Evolutionary conservation across 768 basidiomycete species (phyloP), one percentile per base, ranked within the genome.

Genomic region (Suillus plorans): DNA sequence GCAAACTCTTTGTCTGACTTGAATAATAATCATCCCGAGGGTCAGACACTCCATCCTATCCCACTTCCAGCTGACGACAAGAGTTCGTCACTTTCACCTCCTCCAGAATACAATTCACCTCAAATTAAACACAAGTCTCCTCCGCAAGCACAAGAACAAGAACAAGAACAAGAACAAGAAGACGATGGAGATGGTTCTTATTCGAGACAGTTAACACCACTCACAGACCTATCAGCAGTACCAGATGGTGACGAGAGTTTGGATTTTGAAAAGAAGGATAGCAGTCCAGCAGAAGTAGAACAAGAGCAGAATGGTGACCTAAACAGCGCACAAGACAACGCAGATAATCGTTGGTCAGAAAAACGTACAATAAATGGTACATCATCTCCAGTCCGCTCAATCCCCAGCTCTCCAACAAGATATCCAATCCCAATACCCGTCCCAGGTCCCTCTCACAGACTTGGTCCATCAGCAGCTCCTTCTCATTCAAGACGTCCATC

Each of bases 151-250:
- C 67, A 68, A 8, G 65, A 67, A 22, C 61, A 44, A 36, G 66
- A 66, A 36, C 64, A 77, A 36, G 66, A 66, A 36, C 64, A 77
- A 64, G 75, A 78, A 63, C 71, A 69, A 10, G 77, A 79, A 66
- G 77, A 80, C 47, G 75, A 80, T 71, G 64, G 79, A 73, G 73
- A 82, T 75, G 69, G 74, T 78, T 74, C 65, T 68, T 70, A 74
- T 16, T 89, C 88, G 63, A 80, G 86, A 37, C 81, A 81, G 64
- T 88, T 88, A 25, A 91, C 90, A 0, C 91, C 91, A 4, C 85
- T 93, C 72, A 91, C 88, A 68, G 90, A 91, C 67, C 85, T 91
- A 31, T 90, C 90, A 9, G 87, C 89, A 1, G 82, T 88, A 0
- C 85, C 88, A 47, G 86, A 86, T 69, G 79, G 80, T 28, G 86